Conservation (phyloP, 78 protist species). For the Dictyostelium firmibasis region DNA sequence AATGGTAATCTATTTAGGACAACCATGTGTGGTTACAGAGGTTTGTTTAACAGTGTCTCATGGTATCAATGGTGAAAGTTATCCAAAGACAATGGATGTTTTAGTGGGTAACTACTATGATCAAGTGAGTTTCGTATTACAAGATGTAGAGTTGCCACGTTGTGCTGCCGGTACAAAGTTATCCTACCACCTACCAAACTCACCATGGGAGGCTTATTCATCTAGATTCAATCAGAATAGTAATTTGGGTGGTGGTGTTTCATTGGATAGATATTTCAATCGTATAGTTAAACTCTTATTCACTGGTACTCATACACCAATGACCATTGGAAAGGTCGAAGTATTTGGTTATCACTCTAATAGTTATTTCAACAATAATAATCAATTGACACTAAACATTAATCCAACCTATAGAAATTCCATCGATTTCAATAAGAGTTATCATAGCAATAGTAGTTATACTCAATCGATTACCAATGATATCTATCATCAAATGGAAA, state of each 20-base stretch:
- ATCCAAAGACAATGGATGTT: conserved; percentile 68
- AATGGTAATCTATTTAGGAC: conserved; percentile 17
- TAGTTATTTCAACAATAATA: background rate
- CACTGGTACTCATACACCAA: conserved; percentile 8
- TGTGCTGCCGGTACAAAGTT: conserved; percentile 63
- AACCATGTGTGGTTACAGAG: conserved; percentile 39
- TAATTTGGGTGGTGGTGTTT: background rate
- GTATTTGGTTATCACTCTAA: conserved; percentile 50
- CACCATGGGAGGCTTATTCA: conserved; percentile 26
- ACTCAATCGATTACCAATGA: background rate
- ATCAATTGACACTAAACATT: background rate
- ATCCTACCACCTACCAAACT: background rate
- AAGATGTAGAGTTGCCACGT: conserved; percentile 41
- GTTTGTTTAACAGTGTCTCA: conserved; percentile 53
- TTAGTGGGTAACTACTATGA: conserved; percentile 27
- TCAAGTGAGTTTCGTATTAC: background rate
- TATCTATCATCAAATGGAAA: conserved; percentile 14
- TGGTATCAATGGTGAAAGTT: conserved; percentile 56
- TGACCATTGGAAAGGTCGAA: conserved; percentile 63
- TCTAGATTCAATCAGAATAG: background rate
- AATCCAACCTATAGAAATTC: conserved; percentile 58
- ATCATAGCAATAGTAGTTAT: background rate
- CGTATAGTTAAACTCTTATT: conserved; percentile 29
- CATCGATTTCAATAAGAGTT: background rate
- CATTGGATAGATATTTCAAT: conserved; percentile 26